Evolutionary conservation across 164 flowering plant species (phyloP).

Genomic region (Vitis amurensis): DNA sequence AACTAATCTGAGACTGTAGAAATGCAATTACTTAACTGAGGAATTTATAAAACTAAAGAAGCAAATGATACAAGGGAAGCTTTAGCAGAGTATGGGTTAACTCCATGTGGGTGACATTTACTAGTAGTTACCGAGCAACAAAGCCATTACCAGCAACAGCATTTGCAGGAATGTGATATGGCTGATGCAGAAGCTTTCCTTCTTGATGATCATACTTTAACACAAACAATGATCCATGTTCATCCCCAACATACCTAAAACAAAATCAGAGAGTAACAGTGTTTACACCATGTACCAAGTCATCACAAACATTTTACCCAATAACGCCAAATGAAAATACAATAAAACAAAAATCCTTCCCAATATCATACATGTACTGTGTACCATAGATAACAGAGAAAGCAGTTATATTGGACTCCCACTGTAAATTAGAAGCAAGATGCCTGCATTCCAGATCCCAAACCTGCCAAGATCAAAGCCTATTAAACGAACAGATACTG

Average conservation of each 20-base stretch:
- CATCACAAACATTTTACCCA: constrained; percentile 9
- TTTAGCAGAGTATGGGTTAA: background rate
- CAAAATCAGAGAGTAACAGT: constrained; percentile 4
- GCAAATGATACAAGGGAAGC: background rate
- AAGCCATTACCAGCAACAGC: constrained; percentile 47
- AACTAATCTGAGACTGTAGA: no score
- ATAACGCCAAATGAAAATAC: background rate
- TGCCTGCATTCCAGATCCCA: constrained; percentile 77
- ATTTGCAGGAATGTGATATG: constrained; percentile 60
- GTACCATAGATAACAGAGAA: constrained; percentile 74
- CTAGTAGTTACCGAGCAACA: background rate
- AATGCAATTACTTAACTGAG: background rate
- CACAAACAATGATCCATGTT: constrained; percentile 70
- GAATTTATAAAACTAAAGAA: background rate
- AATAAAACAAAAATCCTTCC: background rate
- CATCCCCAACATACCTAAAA: constrained; percentile 84
- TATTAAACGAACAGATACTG: constrained; percentile 6
- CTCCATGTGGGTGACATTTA: background rate
- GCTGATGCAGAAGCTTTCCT: constrained; percentile 48
- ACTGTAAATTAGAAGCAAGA: constrained; percentile 49
- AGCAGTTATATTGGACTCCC: constrained; percentile 87
- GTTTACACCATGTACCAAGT: constrained; percentile 1
- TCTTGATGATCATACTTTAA: constrained; percentile 60
- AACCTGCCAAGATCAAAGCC: constrained; percentile 48
- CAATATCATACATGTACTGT: constrained; percentile 60